These are phyloP conservation scores for Elaphomyces granulatus DNA, from an alignment of 495 filamentous ascomycete genomes.

Conservation along the genomic window DNA sequence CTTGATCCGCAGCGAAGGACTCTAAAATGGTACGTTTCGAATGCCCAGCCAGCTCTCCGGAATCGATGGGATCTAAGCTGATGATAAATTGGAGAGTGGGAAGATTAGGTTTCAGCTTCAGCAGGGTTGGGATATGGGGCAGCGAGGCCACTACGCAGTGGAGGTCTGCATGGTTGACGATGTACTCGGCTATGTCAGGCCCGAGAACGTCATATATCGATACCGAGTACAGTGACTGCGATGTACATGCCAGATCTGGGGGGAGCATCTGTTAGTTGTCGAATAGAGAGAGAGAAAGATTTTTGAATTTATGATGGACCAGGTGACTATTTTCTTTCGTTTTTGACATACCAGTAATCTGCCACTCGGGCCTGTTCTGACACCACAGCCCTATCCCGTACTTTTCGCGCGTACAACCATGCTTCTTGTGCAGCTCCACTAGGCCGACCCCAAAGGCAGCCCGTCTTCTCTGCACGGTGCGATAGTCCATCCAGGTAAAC, in stretches of 20 bases:
- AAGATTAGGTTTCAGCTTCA: constrained; percentile 66
- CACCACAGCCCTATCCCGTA: constrained; percentile 89
- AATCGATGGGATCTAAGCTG: constrained; percentile 72
- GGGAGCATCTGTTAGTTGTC: no score
- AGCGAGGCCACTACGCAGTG: constrained; percentile 64
- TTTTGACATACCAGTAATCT: constrained; percentile 57
- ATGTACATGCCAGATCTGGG: constrained; percentile 74
- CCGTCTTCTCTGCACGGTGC: constrained; percentile 62
- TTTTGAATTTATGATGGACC: no score
- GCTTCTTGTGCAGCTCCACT: constrained; percentile 61
- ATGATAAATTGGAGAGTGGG: constrained; percentile 82
- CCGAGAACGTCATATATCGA: constrained; percentile 96
- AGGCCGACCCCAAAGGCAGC: constrained; percentile 79
- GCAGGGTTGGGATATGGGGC: constrained; percentile 69
- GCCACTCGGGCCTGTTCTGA: constrained; percentile 95
- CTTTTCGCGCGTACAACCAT: constrained; percentile 45
- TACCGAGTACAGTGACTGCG: constrained; percentile 77
- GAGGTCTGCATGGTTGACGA: constrained; percentile 78
- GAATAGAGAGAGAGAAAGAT: no score
- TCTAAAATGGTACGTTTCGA: constrained; percentile 69
- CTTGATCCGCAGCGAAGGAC: constrained; percentile 53
- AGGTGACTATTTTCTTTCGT: no score
- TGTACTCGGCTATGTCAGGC: constrained; percentile 80
- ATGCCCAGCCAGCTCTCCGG: constrained; percentile 59
- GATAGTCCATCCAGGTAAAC: constrained; percentile 77